Evolutionary conservation across 2,329 filamentous ascomycete genomes (phyloP).

Genomic region (Fusarium beomiforme): DNA sequence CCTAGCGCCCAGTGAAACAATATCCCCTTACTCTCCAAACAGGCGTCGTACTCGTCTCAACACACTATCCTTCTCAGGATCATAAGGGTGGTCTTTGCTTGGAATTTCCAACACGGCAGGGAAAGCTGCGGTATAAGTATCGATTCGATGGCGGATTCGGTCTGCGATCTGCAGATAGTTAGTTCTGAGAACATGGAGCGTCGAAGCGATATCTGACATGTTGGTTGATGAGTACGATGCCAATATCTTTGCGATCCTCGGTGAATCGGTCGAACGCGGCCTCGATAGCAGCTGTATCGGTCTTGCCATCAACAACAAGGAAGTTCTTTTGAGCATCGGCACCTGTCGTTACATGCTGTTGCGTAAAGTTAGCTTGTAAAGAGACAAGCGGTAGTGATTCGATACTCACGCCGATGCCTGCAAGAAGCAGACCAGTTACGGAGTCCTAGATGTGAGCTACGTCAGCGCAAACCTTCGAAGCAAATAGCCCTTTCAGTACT

Average conservation of each 20-base stretch:
- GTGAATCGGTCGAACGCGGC: conserved; percentile 91
- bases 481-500: neutral
- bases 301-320: conserved; percentile 94
- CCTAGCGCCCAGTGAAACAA: neutral
- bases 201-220: conserved; percentile 70
- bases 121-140: conserved; percentile 93
- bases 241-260: conserved; percentile 92
- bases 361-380: neutral
- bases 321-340: conserved; percentile 97
- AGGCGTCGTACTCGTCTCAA: conserved; percentile 80
- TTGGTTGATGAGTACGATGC: conserved; percentile 96
- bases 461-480: conserved; percentile 40
- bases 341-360: conserved; percentile 86
- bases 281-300: conserved; percentile 88
- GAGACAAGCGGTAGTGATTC: neutral
- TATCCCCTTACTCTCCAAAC: conserved; percentile 69
- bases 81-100: conserved; percentile 98
- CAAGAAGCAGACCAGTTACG: conserved; percentile 93
- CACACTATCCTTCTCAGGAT: conserved; percentile 98
- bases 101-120: conserved; percentile 97
- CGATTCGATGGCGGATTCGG: conserved; percentile 88
- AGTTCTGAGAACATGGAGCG: conserved; percentile 12
- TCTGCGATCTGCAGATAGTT: conserved; percentile 78
- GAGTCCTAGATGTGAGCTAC: conserved; percentile 73
- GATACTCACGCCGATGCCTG: conserved; percentile 84